Base-by-base conservation (phyloP, 164 flowering plant species). In the Hamamelis virginiana region DNA sequence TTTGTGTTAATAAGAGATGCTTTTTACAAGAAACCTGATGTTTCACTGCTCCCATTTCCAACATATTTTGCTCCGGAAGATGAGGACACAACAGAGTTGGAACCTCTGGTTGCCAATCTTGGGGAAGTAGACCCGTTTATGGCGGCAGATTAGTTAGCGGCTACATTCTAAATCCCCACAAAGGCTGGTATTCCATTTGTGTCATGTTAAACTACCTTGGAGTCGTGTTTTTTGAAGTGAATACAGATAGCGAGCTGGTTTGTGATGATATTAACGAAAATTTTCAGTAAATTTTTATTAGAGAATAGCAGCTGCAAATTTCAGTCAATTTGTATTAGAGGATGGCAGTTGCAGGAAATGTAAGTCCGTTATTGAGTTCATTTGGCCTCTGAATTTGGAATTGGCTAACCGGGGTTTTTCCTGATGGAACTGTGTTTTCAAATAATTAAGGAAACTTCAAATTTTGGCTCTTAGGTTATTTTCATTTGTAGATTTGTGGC, bases 51-150 rank as follows among this genome's bases (percentile, higher is more conserved):
- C 66, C 99, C 99, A 9, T 96, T 96, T 70, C 99, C 99, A 0
- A 96, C 99, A 1, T 79, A 78, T 73, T 87, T 96, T 69, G 69
- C 83, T 1, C 69, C 81, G 15, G 85, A 82, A 53, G 94, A 84
- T 38, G 98, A 91, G 77, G 90, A 90, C 19, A 19, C 72, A 19
- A 53, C 73, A 22, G 75, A 65, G 12, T 66, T 90, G 69, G 87
- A 87, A 77, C 92, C 99, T 47, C 18, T 93, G 23, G 76, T 89
- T 41, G 99, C 94, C 43, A 94, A 96, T 85, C 90, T 90, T 55
- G 99, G 99, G 25, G 99, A 96, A 19, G 57, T 73, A 21, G 99
- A 96, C 78, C 99, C 99, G 23, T 92, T 96, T 66, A 90, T 93
- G 98, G 85, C 83, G 10, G 92, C 92, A 68, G 97, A 94, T 72